Evolutionary conservation across 768 basidiomycete genomes (phyloP), one percentile per base, ranked within the genome.

Genomic region (Tulasnella sp.): DNA sequence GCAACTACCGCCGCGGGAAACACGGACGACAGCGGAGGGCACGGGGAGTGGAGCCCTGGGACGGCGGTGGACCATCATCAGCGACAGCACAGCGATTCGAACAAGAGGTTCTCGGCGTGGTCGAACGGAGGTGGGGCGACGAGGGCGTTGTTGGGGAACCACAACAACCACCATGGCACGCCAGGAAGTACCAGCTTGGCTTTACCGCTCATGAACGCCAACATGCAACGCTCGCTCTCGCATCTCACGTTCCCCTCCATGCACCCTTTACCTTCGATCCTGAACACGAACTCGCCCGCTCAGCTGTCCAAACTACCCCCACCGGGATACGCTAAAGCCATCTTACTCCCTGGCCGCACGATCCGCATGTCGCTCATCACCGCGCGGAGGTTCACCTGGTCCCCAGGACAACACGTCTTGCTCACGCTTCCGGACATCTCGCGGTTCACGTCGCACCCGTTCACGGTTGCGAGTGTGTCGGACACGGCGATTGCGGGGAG

Each of bases 321-420:
- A 0, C 81, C 83, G 11, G 91, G 91, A 1, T 90, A 85, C 79
- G 89, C 86, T 1, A 85, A 88, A 62, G 87, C 86, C 1, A 87
- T 90, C 74, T 80, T 91, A 8, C 81, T 92, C 19, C 86, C 91
- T 0, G 91, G 91, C 9, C 82, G 84, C 3, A 90, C 88, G 5
- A 79, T 92, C 19, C 87, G 91, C 52, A 78, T 92, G n/a, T 86
- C 88, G 0, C 80, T 91, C 44, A 80, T 86, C 70, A 82, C 88
- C 0, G 83, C 87, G 0, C 83, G 84, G 1, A 84, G 83, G 66
- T 77, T 89, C 65, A 78, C 82, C 0, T 92, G 91, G 91, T 84
- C 86, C 0, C 87, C 91, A 2, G 91, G 91, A n/a, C 91, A 92
- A 78, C 89, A 90, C 78, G 87, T 92, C 76, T 82, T 89, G 29